Evolutionary conservation across 2,329 filamentous ascomycete species (phyloP).

Genomic region (Ascochyta lentis): DNA sequence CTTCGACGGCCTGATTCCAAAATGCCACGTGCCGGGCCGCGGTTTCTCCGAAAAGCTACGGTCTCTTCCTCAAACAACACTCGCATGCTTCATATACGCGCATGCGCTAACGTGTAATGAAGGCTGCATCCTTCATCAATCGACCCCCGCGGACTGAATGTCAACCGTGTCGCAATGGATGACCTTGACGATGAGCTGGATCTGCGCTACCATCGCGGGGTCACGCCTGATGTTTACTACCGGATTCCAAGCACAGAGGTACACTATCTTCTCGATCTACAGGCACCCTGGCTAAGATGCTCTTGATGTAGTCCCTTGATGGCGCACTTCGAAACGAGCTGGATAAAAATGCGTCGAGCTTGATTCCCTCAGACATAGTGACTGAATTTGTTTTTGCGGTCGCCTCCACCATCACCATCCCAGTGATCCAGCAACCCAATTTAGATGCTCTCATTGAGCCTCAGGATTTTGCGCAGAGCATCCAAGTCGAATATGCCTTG

Average conservation of each 20-base stretch:
- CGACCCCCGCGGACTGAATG: slow-evolving; percentile 2
- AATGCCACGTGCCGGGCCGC: neutral
- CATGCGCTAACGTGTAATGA: slow-evolving; percentile 7
- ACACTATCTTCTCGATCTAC: slow-evolving; percentile 13
- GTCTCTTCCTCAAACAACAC: slow-evolving; percentile 7
- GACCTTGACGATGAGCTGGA: slow-evolving; percentile 42
- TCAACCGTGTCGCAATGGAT: slow-evolving; percentile 28
- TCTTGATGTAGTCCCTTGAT: slow-evolving; percentile 32
- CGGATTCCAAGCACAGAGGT: slow-evolving; percentile 39
- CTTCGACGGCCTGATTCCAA: neutral
- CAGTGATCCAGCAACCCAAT: slow-evolving; percentile 35
- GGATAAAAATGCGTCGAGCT: slow-evolving; percentile 34
- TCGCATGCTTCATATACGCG: slow-evolving; percentile 2
- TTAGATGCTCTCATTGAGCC: slow-evolving; percentile 37
- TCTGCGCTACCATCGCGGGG: slow-evolving; percentile 37
- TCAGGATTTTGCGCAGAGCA: slow-evolving; percentile 36
- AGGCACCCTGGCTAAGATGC: slow-evolving; percentile 23
- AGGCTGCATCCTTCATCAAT: slow-evolving; percentile 10
- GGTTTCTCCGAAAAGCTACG: neutral
- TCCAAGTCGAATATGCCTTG: slow-evolving; percentile 37
- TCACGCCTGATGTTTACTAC: slow-evolving; percentile 44
- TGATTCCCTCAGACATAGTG: slow-evolving; percentile 41
- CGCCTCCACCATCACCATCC: slow-evolving; percentile 40
- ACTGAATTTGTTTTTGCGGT: slow-evolving; percentile 43
- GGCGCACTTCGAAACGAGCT: slow-evolving; percentile 40